These are phyloP conservation scores for Hysterangium stoloniferum DNA, from an alignment of 768 basidiomycete genomes.

Conservation along the genomic window DNA sequence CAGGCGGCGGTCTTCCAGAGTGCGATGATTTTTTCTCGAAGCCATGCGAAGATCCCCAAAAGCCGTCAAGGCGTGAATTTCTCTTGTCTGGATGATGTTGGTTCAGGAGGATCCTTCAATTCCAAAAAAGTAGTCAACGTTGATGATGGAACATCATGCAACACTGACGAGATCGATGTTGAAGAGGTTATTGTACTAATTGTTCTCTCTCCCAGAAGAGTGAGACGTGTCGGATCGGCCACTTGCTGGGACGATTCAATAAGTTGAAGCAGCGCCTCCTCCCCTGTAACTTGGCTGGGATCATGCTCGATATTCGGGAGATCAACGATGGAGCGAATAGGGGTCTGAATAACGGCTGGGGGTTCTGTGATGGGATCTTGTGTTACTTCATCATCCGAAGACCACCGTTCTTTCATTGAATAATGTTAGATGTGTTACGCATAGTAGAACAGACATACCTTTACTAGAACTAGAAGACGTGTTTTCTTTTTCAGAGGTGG, in stretches of 20 bases:
- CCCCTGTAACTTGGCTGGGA: neutral
- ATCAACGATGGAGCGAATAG: neutral
- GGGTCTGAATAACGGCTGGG: slow-evolving; percentile 4
- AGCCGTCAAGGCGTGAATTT: slow-evolving; percentile 6
- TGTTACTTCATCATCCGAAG: neutral
- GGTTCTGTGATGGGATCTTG: slow-evolving; percentile 3
- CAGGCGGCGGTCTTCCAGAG: slow-evolving; percentile 4
- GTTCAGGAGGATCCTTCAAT: neutral
- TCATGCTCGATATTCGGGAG: neutral
- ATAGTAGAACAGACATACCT: neutral
- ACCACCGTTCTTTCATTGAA: neutral
- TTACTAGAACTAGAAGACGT: neutral
- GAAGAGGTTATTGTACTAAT: neutral
- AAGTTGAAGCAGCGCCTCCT: slow-evolving; percentile 4
- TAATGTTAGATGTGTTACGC: neutral
- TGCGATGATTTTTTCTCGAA: too few species aligned
- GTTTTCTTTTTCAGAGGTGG: neutral
- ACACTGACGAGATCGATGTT: slow-evolving; percentile 6
- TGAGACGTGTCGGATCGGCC: neutral
- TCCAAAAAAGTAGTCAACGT: neutral
- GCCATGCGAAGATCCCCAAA: slow-evolving; percentile 8
- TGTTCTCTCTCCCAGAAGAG: neutral
- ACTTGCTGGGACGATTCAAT: neutral
- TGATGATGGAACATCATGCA: neutral
- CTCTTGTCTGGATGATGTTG: neutral